Base-by-base conservation (phyloP, 1,284 basidiomycete species). In the Rhodotorula sp. region DNA sequence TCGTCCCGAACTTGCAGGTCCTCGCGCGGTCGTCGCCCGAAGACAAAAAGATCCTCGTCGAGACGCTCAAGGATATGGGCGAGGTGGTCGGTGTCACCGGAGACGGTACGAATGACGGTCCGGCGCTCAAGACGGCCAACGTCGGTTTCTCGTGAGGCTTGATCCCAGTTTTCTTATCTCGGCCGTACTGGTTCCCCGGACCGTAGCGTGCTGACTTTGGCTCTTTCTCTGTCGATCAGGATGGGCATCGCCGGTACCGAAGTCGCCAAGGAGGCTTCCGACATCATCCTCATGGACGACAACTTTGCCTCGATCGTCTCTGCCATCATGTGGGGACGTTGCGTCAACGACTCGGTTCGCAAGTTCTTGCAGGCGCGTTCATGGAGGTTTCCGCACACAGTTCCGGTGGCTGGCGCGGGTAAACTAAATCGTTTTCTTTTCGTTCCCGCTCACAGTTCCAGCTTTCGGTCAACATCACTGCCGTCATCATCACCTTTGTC, bases 241-340 rank as follows among this genome's bases (percentile, higher is more conserved):
- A 99, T 99, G 97, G 97, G 97, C 80, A 93, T 99, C 77, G 90
- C 95, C 56, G 97, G 97, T 52, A 99, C 97, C 3, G 97, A 99
- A 81, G 94, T 99, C 31, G 97, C 97, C 65, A 98, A 99, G 83
- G 95, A 98, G 82, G 97, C 97, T 3, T 97, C 94, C 15, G 97
- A 99, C 80, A 97, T 99, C 79, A 96, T 99, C 78, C 87, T 99
- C 62, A 97, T 98, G 93, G 83, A 83, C 72, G 96, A 97, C 84
- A 97, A 98, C 81, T 98, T 99, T 81, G 85, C 92, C 15, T 94
- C 92, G 23, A 96, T 99, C 80, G 93, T 97, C 76, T 90, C 93
- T 79, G 96, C 95, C 68, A 95, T 99, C 79, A 95, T 97, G 87
- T 99, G 96, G 96, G 96, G 96, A 59, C 92, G 96, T 70, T 96